Conservation (phyloP, 306 rosid genomes). For the Leucaena leucocephala region DNA sequence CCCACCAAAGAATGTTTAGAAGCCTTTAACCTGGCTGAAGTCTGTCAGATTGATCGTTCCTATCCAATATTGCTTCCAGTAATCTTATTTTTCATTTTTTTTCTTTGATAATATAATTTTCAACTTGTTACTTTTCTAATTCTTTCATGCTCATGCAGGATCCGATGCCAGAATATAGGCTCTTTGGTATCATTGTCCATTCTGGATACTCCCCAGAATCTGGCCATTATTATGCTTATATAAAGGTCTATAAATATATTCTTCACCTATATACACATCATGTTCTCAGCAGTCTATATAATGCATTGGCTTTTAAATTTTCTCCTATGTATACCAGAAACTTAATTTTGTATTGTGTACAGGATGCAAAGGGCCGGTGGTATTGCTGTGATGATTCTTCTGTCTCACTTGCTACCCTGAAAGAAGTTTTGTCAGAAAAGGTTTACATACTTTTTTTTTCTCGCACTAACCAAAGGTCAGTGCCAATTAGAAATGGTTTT, state of each 20-base stretch:
- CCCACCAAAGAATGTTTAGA: background rate
- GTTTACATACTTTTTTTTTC: conserved; percentile 94
- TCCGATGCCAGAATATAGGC: conserved; percentile 91
- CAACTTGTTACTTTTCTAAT: conserved; percentile 33
- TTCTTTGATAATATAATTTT: background rate
- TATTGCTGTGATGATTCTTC: conserved; percentile 90
- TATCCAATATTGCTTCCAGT: conserved; percentile 16
- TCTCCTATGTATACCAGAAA: conserved; percentile 2
- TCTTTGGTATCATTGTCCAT: conserved; percentile 95
- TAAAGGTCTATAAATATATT: conserved; percentile 63
- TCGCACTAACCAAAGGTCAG: conserved; percentile 78
- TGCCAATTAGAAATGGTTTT: conserved; percentile 46
- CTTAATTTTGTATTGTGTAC: conserved; percentile 38
- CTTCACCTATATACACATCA: background rate
- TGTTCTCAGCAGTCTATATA: background rate
- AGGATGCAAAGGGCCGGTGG: conserved; percentile 96
- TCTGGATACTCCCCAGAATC: conserved; percentile 95
- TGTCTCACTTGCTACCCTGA: conserved; percentile 79
- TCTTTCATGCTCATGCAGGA: conserved; percentile 60
- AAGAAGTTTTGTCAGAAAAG: conserved; percentile 89
- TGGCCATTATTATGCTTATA: conserved; percentile 96
- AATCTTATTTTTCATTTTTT: background rate
- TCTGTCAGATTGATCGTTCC: conserved; percentile 1
- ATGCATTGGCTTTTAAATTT: conserved; percentile 15
- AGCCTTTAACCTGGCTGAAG: conserved; percentile 15